A percentile compares a stretch with the other conserved stretches of the same genome.
Conservation (phyloP, 2,329 filamentous ascomycete species). For the Alternaria sp. region DNA sequence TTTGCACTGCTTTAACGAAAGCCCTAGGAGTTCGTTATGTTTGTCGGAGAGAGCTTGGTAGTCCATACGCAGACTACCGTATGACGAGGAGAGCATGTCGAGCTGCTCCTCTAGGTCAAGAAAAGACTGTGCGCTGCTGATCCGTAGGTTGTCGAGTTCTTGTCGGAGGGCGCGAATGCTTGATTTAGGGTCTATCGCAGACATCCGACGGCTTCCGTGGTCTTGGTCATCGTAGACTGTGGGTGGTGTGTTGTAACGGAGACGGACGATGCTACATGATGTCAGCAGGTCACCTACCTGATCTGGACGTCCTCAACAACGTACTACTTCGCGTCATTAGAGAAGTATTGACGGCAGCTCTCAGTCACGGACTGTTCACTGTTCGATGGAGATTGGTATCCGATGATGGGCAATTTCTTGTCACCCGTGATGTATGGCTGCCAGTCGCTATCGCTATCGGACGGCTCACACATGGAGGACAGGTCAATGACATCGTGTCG, state of each 20-base stretch:
- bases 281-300: not conserved
- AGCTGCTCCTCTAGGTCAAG: not conserved
- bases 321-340: not conserved
- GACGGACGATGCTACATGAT: not conserved
- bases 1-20: not conserved
- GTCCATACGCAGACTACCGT: not conserved
- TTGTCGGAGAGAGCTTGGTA: not conserved
- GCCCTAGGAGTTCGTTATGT: not conserved
- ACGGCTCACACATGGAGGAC: not conserved
- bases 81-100: not conserved
- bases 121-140: not conserved
- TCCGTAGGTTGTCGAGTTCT: not conserved
- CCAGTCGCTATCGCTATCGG: not conserved
- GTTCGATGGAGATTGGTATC: not conserved
- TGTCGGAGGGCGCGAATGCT: not conserved
- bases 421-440: not conserved
- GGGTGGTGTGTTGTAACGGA: not conserved
- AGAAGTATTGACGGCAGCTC: not conserved
- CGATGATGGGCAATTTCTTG: not conserved
- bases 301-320: not conserved
- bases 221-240: not conserved
- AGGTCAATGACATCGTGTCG: not conserved
- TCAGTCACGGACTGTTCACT: not conserved
- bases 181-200: not conserved
- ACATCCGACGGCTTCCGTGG: not conserved